Evolutionary conservation across 2,329 filamentous ascomycete species (phyloP).

Genomic region (Akanthomyces muscarius): DNA sequence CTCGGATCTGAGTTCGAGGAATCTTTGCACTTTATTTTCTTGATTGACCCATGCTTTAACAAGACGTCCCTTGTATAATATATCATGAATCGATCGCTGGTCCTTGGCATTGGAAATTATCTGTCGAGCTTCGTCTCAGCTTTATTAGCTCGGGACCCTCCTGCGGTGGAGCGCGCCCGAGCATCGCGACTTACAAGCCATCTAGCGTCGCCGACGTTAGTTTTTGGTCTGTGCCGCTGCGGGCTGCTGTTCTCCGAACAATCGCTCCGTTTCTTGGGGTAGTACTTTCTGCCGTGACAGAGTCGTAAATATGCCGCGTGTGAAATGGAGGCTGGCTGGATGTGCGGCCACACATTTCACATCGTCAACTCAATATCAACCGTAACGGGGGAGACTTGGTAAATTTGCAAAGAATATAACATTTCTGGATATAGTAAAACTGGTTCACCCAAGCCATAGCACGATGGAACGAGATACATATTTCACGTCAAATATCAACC

Average conservation of each 20-base stretch:
- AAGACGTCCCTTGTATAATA: not conserved
- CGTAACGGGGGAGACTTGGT: not conserved
- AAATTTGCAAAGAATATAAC: not conserved
- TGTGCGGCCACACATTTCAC: not conserved
- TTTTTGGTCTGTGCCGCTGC: not conserved
- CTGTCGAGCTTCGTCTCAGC: not conserved
- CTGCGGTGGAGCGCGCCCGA: not conserved
- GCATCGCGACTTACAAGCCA: not conserved
- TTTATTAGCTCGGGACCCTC: not conserved
- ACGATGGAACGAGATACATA: not conserved
- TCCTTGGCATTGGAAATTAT: not conserved
- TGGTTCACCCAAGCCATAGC: not conserved
- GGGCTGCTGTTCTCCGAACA: too few relatives aligned
- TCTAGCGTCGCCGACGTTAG: not conserved
- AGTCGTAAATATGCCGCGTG: not conserved
- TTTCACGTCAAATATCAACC: not conserved
- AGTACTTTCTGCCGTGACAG: not conserved
- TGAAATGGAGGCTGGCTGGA: not conserved
- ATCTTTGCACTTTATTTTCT: not conserved
- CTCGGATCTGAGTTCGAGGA: not conserved
- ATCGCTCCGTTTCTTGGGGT: not conserved
- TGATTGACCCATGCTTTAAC: not conserved
- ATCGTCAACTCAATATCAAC: not conserved
- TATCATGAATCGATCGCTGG: not conserved
- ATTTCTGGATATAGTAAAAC: constrained; percentile 6